Conservation (phyloP, 1,284 basidiomycete species). For the Bondarzewia mesenterica region DNA sequence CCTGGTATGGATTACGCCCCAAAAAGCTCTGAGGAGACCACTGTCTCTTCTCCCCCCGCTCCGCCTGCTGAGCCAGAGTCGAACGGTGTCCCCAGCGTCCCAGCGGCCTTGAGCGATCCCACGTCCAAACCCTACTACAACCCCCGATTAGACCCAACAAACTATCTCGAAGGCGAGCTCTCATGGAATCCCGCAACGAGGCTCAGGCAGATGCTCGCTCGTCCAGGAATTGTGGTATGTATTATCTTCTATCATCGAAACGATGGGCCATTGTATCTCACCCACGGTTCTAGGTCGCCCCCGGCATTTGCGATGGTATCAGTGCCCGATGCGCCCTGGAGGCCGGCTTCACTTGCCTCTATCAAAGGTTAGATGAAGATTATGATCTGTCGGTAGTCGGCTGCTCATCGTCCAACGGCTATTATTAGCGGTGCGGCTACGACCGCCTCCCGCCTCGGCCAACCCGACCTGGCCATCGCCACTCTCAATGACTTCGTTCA, state of each 20-base stretch:
- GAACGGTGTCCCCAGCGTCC: background rate
- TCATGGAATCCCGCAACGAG: conserved; percentile 63
- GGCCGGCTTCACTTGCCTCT: conserved; percentile 68
- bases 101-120: background rate
- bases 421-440: conserved; percentile 60
- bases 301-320: conserved; percentile 78
- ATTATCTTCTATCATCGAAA: background rate
- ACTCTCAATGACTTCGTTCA: conserved; percentile 74
- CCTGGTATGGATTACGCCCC: conserved; percentile 5
- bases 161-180: conserved; percentile 60
- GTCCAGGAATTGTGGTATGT: conserved; percentile 69
- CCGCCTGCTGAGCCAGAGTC: background rate
- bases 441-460: conserved; percentile 67
- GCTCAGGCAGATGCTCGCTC: conserved; percentile 66
- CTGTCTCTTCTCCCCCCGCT: background rate
- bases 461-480: conserved; percentile 74
- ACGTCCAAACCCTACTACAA: conserved; percentile 39
- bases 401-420: background rate
- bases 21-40: background rate
- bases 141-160: conserved; percentile 55
- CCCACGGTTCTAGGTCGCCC: conserved; percentile 41
- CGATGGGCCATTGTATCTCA: background rate
- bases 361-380: conserved; percentile 44
- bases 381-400: background rate
- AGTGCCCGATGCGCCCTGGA: conserved; percentile 72